These are phyloP conservation scores for Cucurbita argyrosperma DNA, from an alignment of 306 rosid genomes.

Conservation along the genomic window DNA sequence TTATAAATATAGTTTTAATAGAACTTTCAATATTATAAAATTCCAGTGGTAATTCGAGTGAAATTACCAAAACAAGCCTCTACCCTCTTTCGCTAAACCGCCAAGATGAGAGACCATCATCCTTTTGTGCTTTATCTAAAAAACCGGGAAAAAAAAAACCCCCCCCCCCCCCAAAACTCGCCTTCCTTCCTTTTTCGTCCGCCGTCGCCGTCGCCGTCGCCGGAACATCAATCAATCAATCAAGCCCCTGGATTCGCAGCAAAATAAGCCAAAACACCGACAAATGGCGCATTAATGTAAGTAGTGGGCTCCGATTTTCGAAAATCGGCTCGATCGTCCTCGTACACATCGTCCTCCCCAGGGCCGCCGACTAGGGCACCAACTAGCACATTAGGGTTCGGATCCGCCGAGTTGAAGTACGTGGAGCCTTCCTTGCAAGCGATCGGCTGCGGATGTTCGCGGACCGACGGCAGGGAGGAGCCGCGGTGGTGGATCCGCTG, in stretches of 20 bases:
- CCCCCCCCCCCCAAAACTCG: background rate
- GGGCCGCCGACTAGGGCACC: conserved; percentile 96
- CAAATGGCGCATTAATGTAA: conserved; percentile 87
- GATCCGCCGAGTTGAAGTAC: conserved; percentile 52
- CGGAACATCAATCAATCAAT: background rate
- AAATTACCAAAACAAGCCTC: conserved; percentile 4
- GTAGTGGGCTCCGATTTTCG: conserved; percentile 81
- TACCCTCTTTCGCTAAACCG: background rate
- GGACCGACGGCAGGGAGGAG: conserved; percentile 69
- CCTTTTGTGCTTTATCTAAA: too few relatives aligned
- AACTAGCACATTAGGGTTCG: conserved; percentile 64
- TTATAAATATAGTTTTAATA: background rate
- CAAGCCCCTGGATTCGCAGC: conserved; percentile 30
- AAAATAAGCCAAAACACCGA: conserved; percentile 65
- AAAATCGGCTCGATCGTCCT: conserved; percentile 66
- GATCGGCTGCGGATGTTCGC: conserved; percentile 54
- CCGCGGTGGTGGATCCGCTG: conserved; percentile 78
- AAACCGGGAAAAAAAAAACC: background rate
- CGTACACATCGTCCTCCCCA: conserved; percentile 46
- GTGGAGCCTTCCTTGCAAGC: conserved; percentile 66
- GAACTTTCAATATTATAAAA: background rate
- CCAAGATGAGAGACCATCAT: conserved; percentile 3
- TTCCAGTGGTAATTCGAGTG: background rate
- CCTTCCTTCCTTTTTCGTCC: background rate
- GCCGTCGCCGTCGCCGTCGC: background rate